phyloP scores from a whole-genome alignment of 768 basidiomycete species.

The Termitomyces sp. region DNA sequence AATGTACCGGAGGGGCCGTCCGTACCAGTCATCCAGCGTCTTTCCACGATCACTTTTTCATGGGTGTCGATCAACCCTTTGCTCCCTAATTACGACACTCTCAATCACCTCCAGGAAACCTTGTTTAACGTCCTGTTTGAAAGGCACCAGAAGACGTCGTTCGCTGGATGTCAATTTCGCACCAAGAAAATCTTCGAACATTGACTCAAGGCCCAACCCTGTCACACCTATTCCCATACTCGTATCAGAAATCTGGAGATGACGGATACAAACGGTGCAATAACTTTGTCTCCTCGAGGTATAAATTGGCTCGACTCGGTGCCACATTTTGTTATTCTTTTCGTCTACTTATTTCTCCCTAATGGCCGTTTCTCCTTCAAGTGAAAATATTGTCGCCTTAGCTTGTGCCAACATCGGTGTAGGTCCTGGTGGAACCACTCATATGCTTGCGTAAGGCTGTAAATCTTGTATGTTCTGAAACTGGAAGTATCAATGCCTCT shows the following conservation, averaged over 20 bases:
- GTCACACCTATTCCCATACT: slow-evolving; percentile 11
- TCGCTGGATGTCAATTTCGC: slow-evolving; percentile 24
- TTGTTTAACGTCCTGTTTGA: slow-evolving; percentile 14
- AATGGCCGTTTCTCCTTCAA: slow-evolving; percentile 30
- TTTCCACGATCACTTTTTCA: slow-evolving; percentile 9
- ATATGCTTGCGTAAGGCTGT: slow-evolving; percentile 69
- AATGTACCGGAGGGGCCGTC: slow-evolving; percentile 18
- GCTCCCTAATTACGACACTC: slow-evolving; percentile 8
- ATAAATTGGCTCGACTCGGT: slow-evolving; percentile 11
- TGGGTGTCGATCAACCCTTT: slow-evolving; percentile 4
- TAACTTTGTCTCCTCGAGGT: slow-evolving; percentile 9
- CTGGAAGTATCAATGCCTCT: neutral
- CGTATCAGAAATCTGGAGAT: slow-evolving; percentile 4
- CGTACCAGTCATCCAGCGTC: slow-evolving; percentile 6
- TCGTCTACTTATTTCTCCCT: slow-evolving; percentile 13
- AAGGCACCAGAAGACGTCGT: slow-evolving; percentile 21
- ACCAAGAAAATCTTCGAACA: slow-evolving; percentile 20
- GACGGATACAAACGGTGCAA: slow-evolving; percentile 7
- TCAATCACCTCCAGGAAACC: slow-evolving; percentile 15
- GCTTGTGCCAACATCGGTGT: slow-evolving; percentile 72
- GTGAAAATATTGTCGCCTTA: slow-evolving; percentile 48
- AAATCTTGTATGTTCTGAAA: neutral
- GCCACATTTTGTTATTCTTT: neutral
- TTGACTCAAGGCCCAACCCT: slow-evolving; percentile 16
- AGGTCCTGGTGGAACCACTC: slow-evolving; percentile 74